Base-by-base conservation (phyloP, 257 asterid species). In the Buddleja alternifolia region DNA sequence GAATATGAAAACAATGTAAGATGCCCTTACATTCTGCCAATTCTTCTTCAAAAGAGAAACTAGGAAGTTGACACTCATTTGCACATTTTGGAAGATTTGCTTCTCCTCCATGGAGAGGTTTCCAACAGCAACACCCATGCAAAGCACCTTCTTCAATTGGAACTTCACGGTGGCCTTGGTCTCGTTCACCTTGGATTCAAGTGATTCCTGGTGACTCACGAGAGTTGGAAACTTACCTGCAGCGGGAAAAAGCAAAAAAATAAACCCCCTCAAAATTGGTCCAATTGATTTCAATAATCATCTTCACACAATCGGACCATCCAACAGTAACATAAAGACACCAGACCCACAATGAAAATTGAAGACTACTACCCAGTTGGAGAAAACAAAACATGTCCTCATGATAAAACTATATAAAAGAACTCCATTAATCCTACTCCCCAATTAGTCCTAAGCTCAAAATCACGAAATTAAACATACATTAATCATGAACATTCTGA, bases 141-240 rank as follows among this genome's bases (percentile, higher is more conserved):
- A 83, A 0, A 83, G 85, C 6, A 83, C 88, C 73, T 80, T 83
- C 59, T 80, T 83, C 74, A 83, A 19, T 34, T 80, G 88, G 66
- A 83, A 83, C 76, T 83, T 83, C 2, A 80, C 80, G 0, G 85
- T 83, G 0, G 84, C 88, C 71, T 83, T 83, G 19, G 82, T 80
- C 73, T 83, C 88, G 4, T 83, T 83, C 58, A 80, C 88, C 80
- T 83, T 83, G 34, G 83, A 25, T 67, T 83, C 88, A 12, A 83
- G 85, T 0, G 88, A 77, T 47, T 83, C 88, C 73, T 83, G 88
- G 75, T 83, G 88, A 17, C 55, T 51, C 23, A 83, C 88, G 17
- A 83, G 88, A 12, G 88, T 78, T 1, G 88, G 88, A 66, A 83
- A 83, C 84, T 83, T 83, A 8, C 88, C 88, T 83, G 83, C 52